A percentile compares a stretch with the other conserved stretches of the same genome.
phyloP scores from a whole-genome alignment of 2,329 filamentous ascomycete species.

The Penicillium sp. region DNA sequence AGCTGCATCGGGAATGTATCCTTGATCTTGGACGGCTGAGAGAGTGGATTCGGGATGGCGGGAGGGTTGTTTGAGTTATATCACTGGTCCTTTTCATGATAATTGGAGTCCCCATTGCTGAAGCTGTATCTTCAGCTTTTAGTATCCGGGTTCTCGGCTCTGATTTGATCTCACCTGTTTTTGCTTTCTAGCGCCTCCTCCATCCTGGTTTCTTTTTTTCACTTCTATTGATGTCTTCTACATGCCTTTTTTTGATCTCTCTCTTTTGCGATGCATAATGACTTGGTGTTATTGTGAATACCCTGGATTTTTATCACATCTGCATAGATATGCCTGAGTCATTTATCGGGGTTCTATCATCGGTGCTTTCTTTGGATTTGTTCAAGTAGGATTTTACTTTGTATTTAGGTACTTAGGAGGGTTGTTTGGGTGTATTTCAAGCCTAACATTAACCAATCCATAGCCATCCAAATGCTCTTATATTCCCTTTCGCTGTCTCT shows the following conservation, averaged over 20 bases:
- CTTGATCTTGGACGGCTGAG: conserved; percentile 41
- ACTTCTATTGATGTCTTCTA: conserved; percentile 5
- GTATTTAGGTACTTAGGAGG: background rate
- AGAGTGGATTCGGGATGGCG: conserved; percentile 38
- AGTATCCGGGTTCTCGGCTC: background rate
- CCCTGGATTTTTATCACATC: conserved; percentile 5
- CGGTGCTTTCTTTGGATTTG: background rate
- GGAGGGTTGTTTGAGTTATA: conserved; percentile 25
- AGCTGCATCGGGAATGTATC: conserved; percentile 46
- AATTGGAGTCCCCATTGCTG: background rate
- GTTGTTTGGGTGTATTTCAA: background rate
- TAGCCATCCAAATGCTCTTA: background rate
- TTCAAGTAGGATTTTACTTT: background rate
- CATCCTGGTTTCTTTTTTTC: background rate
- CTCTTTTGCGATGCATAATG: conserved; percentile 7
- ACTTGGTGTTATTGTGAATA: conserved; percentile 11
- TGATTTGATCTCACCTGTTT: background rate
- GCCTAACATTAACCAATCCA: background rate
- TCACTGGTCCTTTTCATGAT: background rate
- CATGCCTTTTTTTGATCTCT: background rate
- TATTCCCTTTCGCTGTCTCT: background rate
- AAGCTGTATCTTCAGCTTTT: background rate
- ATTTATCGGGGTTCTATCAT: background rate
- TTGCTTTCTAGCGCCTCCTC: background rate
- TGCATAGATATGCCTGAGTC: conserved; percentile 3